Conservation (phyloP, 1,139 yeast genomes). For the Taphrina wiesneri region DNA sequence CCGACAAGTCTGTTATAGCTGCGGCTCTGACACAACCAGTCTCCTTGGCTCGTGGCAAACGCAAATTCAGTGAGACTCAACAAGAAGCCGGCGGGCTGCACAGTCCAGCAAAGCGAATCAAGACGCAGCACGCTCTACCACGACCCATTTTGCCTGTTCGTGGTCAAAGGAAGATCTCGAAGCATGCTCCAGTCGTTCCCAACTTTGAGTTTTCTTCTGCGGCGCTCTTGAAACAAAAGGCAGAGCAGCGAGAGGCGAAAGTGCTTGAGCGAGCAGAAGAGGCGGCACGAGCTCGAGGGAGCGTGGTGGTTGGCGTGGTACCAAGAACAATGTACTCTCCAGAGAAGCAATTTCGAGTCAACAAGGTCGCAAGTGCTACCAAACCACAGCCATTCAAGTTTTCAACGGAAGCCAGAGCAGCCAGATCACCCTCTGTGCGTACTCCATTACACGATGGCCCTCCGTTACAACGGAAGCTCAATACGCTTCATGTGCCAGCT, state of each 20-base stretch:
- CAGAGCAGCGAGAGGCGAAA: neutral
- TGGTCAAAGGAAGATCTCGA: neutral
- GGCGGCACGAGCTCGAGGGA: neutral
- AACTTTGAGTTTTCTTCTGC: neutral
- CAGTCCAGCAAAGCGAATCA: conserved; percentile 21
- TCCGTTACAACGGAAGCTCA: neutral
- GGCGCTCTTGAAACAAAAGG: neutral
- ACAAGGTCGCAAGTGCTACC: conserved; percentile 8
- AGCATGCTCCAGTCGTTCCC: neutral
- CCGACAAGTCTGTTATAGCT: neutral
- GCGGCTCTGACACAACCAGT: neutral
- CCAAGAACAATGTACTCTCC: conserved; percentile 14
- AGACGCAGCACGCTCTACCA: neutral
- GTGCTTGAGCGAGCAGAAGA: neutral
- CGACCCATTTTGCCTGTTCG: conserved; percentile 2
- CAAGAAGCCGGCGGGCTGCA: neutral
- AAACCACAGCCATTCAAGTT: conserved; percentile 15
- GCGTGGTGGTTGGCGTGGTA: neutral
- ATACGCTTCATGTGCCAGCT: neutral
- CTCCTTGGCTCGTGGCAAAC: neutral
- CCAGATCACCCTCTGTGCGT: neutral
- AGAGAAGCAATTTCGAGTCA: conserved; percentile 1
- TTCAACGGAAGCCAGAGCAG: conserved; percentile 4
- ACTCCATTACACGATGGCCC: neutral
- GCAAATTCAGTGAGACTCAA: neutral